Evolutionary conservation across 371 early-diverging fungal genomes (phyloP).

Genomic region (Rhizopus arrhizus): DNA sequence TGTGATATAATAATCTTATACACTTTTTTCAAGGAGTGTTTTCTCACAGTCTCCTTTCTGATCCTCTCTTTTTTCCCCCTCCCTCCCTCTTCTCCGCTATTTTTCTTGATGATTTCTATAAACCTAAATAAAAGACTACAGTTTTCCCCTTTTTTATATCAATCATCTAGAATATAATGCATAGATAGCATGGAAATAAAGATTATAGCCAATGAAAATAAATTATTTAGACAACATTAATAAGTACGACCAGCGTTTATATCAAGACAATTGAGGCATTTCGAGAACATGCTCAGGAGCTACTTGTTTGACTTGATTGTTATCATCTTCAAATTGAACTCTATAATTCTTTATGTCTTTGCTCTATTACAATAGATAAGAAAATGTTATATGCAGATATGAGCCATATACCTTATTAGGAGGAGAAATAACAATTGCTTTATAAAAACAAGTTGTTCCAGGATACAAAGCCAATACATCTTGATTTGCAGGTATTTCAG

Average conservation of each 20-base stretch:
- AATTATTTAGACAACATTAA: not conserved
- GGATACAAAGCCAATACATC: constrained; percentile 85
- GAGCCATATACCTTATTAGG: constrained; percentile 64
- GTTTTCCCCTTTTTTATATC: too few relatives aligned
- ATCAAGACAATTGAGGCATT: constrained; percentile 55
- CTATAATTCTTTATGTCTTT: constrained; percentile 52
- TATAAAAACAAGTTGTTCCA: constrained; percentile 84
- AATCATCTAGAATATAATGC: too few relatives aligned
- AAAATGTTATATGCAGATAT: too few relatives aligned
- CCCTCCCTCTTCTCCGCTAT: too few relatives aligned
- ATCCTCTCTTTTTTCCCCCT: too few relatives aligned
- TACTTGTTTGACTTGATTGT: constrained; percentile 53
- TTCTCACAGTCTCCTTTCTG: too few relatives aligned
- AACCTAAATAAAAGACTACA: too few relatives aligned
- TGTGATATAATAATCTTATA: too few relatives aligned
- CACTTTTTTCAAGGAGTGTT: too few relatives aligned
- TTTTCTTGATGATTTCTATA: too few relatives aligned
- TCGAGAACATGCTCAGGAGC: constrained; percentile 57
- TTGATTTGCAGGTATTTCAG: constrained; percentile 66
- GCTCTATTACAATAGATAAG: constrained; percentile 22
- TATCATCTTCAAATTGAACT: constrained; percentile 71
- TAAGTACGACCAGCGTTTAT: not conserved
- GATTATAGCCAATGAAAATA: too few relatives aligned
- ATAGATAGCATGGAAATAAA: too few relatives aligned
- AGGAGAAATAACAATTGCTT: constrained; percentile 70